Conservation (phyloP, 257 asterid genomes). For the Petunia axillaris region DNA sequence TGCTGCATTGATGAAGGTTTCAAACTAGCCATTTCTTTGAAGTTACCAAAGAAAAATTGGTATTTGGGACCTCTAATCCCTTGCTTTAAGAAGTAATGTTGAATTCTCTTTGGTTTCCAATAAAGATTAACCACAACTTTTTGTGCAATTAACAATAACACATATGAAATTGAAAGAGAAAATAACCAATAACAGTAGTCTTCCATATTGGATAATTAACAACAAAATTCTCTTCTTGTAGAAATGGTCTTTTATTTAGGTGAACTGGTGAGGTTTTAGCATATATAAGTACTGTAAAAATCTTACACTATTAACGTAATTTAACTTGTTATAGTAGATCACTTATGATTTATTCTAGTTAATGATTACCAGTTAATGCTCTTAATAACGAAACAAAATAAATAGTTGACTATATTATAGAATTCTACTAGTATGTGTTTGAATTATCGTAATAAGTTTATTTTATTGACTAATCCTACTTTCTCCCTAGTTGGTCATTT, state of each 20-base stretch:
- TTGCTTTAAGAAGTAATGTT: conserved; percentile 62
- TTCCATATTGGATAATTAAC: conserved; percentile 36
- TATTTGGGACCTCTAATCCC: conserved; percentile 85
- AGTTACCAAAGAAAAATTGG: conserved; percentile 68
- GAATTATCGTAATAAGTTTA: too few species aligned
- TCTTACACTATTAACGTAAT: too few species aligned
- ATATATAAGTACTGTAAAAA: too few species aligned
- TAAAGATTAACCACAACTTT: conserved; percentile 54
- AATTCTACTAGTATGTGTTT: background rate
- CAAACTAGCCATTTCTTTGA: conserved; percentile 74
- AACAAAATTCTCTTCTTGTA: background rate
- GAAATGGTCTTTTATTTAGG: background rate
- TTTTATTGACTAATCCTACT: too few species aligned
- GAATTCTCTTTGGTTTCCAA: conserved; percentile 77
- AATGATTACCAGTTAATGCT: too few species aligned
- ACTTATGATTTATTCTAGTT: too few species aligned
- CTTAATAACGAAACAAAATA: background rate
- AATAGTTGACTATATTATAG: background rate
- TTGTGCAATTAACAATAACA: conserved; percentile 34
- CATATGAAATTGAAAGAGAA: conserved; percentile 49
- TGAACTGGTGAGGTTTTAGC: background rate
- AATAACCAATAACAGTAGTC: conserved; percentile 42
- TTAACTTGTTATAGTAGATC: too few species aligned
- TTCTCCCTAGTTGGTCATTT: too few species aligned
- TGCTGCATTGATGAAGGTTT: conserved; percentile 56